Conservation (phyloP, 805 yeast species). For the Lipomyces yamanashiensis region DNA sequence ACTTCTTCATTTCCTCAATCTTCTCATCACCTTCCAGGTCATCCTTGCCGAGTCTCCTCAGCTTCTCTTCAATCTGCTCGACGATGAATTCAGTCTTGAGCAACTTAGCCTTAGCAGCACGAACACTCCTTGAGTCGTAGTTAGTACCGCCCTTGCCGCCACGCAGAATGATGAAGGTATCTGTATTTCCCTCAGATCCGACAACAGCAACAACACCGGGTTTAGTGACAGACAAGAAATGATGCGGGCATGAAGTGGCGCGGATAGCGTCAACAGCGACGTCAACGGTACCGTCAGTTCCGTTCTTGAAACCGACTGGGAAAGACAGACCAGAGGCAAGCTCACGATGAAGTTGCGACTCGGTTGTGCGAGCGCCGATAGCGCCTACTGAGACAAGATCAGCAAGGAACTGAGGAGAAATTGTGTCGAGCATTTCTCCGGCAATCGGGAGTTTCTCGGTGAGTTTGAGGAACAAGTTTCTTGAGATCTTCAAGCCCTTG, state of each 20-base stretch:
- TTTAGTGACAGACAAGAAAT: slow-evolving; percentile 91
- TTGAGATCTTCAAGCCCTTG: slow-evolving; percentile 87
- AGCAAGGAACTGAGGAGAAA: slow-evolving; percentile 82
- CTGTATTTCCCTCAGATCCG: slow-evolving; percentile 91
- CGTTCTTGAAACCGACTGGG: slow-evolving; percentile 98
- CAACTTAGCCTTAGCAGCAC: slow-evolving; percentile 65
- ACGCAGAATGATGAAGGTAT: slow-evolving; percentile 87
- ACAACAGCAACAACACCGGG: slow-evolving; percentile 96
- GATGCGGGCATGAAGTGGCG: slow-evolving; percentile 92
- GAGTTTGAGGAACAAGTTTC: slow-evolving; percentile 82
- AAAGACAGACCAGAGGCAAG: slow-evolving; percentile 94
- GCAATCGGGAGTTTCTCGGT: slow-evolving; percentile 90
- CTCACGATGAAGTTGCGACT: slow-evolving; percentile 96
- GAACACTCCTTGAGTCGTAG: slow-evolving; percentile 76
- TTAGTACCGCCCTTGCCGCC: slow-evolving; percentile 96
- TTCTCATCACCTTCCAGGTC: slow-evolving; percentile 36
- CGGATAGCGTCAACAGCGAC: slow-evolving; percentile 94
- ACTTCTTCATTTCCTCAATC: slow-evolving; percentile 38
- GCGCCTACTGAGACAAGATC: slow-evolving; percentile 97
- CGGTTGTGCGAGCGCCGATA: slow-evolving; percentile 98
- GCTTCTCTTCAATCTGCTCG: slow-evolving; percentile 49
- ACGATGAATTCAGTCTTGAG: slow-evolving; percentile 47
- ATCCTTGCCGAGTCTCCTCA: slow-evolving; percentile 48
- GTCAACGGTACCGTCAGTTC: slow-evolving; percentile 94
- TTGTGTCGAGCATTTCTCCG: slow-evolving; percentile 96